Percentiles rank a stretch among this genome's conserved stretches.
These are phyloP conservation scores for Stagonosporopsis vannaccii DNA, from an alignment of 2,329 filamentous ascomycete genomes.

Conservation along the genomic window DNA sequence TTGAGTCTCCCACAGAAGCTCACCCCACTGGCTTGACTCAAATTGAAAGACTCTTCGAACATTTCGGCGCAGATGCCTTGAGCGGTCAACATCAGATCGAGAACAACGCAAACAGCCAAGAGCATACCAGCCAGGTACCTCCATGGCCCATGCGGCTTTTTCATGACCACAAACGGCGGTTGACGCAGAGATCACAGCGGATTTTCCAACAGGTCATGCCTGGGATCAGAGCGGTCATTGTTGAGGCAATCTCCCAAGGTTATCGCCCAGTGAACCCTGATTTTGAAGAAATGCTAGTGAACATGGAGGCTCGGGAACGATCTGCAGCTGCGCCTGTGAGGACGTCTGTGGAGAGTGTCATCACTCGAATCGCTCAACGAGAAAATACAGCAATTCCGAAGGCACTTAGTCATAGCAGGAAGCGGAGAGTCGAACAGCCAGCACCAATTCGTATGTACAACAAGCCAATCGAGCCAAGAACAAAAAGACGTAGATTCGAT, in stretches of 20 bases:
- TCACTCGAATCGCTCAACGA: not conserved
- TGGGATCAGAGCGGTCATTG: slow-evolving; percentile 20
- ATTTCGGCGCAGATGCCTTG: slow-evolving; percentile 7
- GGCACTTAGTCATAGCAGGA: not conserved
- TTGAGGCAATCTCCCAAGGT: slow-evolving; percentile 14
- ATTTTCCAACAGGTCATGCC: not conserved
- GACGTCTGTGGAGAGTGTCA: too few relatives aligned
- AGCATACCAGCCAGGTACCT: slow-evolving; percentile 3
- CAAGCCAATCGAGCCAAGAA: slow-evolving; percentile 1
- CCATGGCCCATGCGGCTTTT: slow-evolving; percentile 24
- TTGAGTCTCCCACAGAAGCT: not conserved
- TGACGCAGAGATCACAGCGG: slow-evolving; percentile 2
- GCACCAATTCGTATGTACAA: slow-evolving; percentile 5
- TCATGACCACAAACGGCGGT: slow-evolving; percentile 25
- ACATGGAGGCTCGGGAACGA: slow-evolving; percentile 7
- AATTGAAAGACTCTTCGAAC: slow-evolving; percentile 10
- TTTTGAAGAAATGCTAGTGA: slow-evolving; percentile 7
- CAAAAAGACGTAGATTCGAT: slow-evolving; percentile 9
- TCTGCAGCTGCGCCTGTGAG: not conserved
- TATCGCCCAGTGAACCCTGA: slow-evolving; percentile 8
- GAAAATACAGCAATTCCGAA: not conserved
- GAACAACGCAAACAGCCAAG: not conserved
- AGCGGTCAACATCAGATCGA: not conserved
- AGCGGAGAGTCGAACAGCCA: not conserved
- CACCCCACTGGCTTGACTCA: not conserved